Base-by-base conservation (phyloP, 306 rosid genomes). In the Dicorynia guianensis region DNA sequence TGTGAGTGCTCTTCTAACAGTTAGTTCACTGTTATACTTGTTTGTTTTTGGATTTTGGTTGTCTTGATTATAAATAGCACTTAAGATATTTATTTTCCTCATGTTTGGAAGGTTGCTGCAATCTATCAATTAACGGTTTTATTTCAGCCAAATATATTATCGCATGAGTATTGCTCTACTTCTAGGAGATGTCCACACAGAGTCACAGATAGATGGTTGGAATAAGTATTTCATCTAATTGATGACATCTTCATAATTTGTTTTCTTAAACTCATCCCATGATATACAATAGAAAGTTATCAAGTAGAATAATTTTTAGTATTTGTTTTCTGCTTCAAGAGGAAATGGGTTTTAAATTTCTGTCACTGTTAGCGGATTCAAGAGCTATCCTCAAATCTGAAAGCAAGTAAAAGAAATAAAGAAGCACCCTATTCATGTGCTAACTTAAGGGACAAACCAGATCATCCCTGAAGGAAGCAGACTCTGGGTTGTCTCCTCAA, bases 1-100 rank as follows among this genome's bases (percentile, higher is more conserved):
- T 94, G 93, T 91, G 98, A 91, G 94, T 94, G 96, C 89, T 74
- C 89, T 78, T 77, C 87, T 80, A 79, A 81, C 75, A 72, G 68
- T 80, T 79, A 13, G 36, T 72, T 71, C 72, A 47, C 6, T 59
- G 15, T 74, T 39, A 6, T 36, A 48, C 9, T 74, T 57, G 36
- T 72, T 54, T n/a, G 9, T 34, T 11, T 43, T 61, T 61, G 19
- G 9, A 18, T 11, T 43, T 61, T 61, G 19, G 1, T 49, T 4
- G 15, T 12, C 35, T 36, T 44, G 36, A 57, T 43, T 56, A 40
- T 19, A 15, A 49, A 36, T 54, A 50, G 30, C 49, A 49, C 52
- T 46, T 30, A 25, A 36, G 59, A 67, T 4, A 40, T 67, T 35
- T 50, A 11, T 34, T 19, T 64, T 43, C 18, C n/a, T 34, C 4